phyloP scores from a whole-genome alignment of 2,329 filamentous ascomycete species.

The Diaporthe ilicicola region DNA sequence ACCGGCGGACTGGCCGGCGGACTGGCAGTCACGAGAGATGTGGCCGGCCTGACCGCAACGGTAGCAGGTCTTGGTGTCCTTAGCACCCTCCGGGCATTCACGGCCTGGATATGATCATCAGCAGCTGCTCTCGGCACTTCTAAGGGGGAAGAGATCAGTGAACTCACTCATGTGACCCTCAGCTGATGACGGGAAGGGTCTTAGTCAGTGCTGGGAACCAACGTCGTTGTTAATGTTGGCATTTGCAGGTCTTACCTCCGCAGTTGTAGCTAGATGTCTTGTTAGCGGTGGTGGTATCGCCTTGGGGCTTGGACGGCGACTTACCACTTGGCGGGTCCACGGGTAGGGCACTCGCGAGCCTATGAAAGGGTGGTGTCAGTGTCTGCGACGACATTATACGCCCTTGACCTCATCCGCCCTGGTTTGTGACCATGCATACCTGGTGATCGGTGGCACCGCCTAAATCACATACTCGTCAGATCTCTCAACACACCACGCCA shows the following conservation, averaged over 20 bases:
- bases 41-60: slow-evolving; percentile 85
- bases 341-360: slow-evolving; percentile 88
- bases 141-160: no score
- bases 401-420: slow-evolving; percentile 33
- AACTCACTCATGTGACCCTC: slow-evolving; percentile 36
- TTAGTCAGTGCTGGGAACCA: neutral
- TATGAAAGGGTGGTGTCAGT: slow-evolving; percentile 48
- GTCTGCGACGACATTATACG: slow-evolving; percentile 34
- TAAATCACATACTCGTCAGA: slow-evolving; percentile 50
- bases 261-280: slow-evolving; percentile 45
- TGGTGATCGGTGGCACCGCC: slow-evolving; percentile 79
- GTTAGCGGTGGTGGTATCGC: neutral
- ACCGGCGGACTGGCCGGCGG: slow-evolving; percentile 52
- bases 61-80: slow-evolving; percentile 84
- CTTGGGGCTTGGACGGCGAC: slow-evolving; percentile 41
- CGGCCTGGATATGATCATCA: slow-evolving; percentile 63
- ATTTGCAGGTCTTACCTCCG: slow-evolving; percentile 36
- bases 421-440: slow-evolving; percentile 59
- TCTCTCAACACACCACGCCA: slow-evolving; percentile 37
- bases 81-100: slow-evolving; percentile 88
- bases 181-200: neutral
- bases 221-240: neutral
- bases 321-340: slow-evolving; percentile 83
- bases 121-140: neutral
- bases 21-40: slow-evolving; percentile 86